Conservation (phyloP, 2,329 filamentous ascomycete genomes). For the Blastomyces silverae region DNA sequence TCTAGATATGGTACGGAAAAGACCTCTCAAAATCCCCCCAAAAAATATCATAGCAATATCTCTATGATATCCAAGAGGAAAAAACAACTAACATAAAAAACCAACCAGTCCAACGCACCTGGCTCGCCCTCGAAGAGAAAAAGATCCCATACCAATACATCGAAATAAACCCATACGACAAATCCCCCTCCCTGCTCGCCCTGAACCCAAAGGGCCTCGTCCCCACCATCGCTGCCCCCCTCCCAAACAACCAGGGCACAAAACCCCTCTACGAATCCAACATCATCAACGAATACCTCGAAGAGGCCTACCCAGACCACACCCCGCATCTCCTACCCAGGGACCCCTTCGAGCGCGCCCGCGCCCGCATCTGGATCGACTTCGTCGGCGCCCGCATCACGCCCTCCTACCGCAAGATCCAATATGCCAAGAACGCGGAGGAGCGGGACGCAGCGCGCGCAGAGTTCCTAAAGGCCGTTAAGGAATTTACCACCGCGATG, state of each 20-base stretch:
- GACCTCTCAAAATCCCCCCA: not conserved
- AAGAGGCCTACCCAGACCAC: conserved; percentile 58
- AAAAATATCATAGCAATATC: not conserved
- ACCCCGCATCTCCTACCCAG: conserved; percentile 51
- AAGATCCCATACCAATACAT: conserved; percentile 66
- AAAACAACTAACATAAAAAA: conserved; percentile 15
- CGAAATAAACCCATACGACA: conserved; percentile 72
- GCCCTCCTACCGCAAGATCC: conserved; percentile 60
- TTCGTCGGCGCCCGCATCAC: conserved; percentile 62
- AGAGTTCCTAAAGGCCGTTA: conserved; percentile 55
- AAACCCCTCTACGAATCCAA: conserved; percentile 66
- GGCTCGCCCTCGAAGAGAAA: conserved; percentile 69
- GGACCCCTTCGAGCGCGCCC: conserved; percentile 58
- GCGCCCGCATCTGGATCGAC: conserved; percentile 66
- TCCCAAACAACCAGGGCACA: conserved; percentile 24
- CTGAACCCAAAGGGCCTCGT: conserved; percentile 71
- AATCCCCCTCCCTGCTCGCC: conserved; percentile 58
- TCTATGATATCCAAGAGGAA: too few relatives aligned
- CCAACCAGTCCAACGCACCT: conserved; percentile 60
- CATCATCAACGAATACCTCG: conserved; percentile 67
- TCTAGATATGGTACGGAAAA: conserved; percentile 31
- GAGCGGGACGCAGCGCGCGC: conserved; percentile 44
- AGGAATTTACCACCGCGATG: conserved; percentile 58
- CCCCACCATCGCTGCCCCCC: conserved; percentile 53
- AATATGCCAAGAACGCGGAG: conserved; percentile 41